Evolutionary conservation across 2,329 filamentous ascomycete species (phyloP).

Genomic region (Keithomyces neogunnii): DNA sequence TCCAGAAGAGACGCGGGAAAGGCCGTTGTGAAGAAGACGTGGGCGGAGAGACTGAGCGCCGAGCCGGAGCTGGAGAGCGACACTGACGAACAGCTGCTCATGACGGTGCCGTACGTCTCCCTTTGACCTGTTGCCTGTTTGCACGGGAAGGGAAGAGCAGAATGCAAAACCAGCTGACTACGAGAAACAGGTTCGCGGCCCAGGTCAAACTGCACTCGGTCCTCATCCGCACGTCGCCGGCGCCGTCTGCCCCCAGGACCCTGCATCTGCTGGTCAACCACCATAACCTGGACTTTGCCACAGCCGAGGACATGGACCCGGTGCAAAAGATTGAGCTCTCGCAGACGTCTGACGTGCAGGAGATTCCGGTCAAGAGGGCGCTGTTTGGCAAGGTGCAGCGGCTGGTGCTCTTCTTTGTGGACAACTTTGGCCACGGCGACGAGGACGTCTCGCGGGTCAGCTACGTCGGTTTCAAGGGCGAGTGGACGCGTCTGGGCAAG

Average conservation of each 20-base stretch:
- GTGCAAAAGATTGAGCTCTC: constrained; percentile 72
- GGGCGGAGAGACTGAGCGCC: constrained; percentile 65
- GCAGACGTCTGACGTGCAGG: constrained; percentile 74
- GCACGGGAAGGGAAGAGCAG: neutral
- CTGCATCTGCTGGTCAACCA: constrained; percentile 84
- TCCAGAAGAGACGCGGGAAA: constrained; percentile 57
- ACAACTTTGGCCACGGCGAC: constrained; percentile 77
- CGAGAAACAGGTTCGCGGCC: constrained; percentile 65
- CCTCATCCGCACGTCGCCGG: constrained; percentile 70
- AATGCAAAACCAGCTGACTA: neutral
- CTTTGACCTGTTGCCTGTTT: neutral
- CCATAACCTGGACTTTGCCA: constrained; percentile 75
- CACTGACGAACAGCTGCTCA: constrained; percentile 86
- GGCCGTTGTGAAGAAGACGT: constrained; percentile 80
- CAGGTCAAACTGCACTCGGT: constrained; percentile 90
- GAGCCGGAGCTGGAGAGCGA: constrained; percentile 76
- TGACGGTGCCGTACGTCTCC: constrained; percentile 71
- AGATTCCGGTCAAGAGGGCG: constrained; percentile 79
- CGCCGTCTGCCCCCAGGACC: constrained; percentile 65
- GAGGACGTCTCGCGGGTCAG: constrained; percentile 71
- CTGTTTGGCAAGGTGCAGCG: constrained; percentile 79
- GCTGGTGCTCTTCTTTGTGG: constrained; percentile 79
- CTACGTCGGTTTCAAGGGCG: constrained; percentile 89
- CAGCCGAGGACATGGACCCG: constrained; percentile 59
- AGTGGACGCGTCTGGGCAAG: constrained; percentile 75